Evolutionary conservation across 2,329 filamentous ascomycete genomes (phyloP).

Genomic region (Helminthosporium solani): DNA sequence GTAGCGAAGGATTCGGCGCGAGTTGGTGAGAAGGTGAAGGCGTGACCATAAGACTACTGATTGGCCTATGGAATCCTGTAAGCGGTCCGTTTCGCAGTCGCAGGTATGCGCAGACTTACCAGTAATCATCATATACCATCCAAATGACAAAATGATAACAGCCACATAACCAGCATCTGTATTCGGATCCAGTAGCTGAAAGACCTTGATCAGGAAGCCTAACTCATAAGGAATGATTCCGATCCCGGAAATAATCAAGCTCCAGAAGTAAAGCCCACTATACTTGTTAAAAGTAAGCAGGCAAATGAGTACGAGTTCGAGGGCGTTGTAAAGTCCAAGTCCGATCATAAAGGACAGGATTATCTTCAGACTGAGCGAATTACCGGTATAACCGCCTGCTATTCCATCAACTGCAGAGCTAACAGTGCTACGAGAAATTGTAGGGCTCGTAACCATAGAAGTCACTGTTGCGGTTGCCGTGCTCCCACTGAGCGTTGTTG

Average conservation of each 20-base stretch:
- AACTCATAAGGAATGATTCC: slow-evolving; percentile 51
- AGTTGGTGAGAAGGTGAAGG: slow-evolving; percentile 59
- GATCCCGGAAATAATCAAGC: slow-evolving; percentile 45
- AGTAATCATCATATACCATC: slow-evolving; percentile 62
- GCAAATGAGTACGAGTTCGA: slow-evolving; percentile 50
- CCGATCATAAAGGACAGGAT: slow-evolving; percentile 42
- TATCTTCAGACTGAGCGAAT: slow-evolving; percentile 30
- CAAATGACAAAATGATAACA: slow-evolving; percentile 51
- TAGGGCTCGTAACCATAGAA: slow-evolving; percentile 12
- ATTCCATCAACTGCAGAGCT: slow-evolving; percentile 34
- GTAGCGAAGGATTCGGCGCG: slow-evolving; percentile 50
- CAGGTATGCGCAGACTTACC: slow-evolving; percentile 12
- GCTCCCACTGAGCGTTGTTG: slow-evolving; percentile 8
- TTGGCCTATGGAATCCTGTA: slow-evolving; percentile 46
- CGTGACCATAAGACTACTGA: slow-evolving; percentile 63
- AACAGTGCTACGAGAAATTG: slow-evolving; percentile 30
- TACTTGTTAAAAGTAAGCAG: slow-evolving; percentile 52
- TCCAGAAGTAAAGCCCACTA: slow-evolving; percentile 53
- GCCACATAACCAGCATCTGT: slow-evolving; percentile 37
- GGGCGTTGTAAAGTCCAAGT: slow-evolving; percentile 42
- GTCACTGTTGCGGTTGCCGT: slow-evolving; percentile 15
- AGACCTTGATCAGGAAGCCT: slow-evolving; percentile 51
- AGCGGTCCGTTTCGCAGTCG: slow-evolving; percentile 10
- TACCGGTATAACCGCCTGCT: slow-evolving; percentile 34
- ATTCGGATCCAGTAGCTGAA: slow-evolving; percentile 31